Evolutionary conservation across 306 rosid genomes (phyloP), one percentile per base, ranked within the genome.

Genomic region (Castanospermum australe): DNA sequence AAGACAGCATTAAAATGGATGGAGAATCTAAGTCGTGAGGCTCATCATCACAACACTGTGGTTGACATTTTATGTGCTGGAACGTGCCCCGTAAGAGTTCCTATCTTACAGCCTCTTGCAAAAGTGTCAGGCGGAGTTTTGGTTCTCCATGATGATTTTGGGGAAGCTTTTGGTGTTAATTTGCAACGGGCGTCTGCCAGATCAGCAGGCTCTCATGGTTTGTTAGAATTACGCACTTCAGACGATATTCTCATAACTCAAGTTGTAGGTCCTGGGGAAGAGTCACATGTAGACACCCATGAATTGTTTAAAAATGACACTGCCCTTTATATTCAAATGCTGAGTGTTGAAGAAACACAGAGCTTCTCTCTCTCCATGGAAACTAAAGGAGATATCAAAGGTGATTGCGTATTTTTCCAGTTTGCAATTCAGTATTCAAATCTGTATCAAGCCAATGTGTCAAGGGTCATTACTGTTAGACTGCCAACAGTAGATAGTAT

Each of bases 81-180:
- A 77, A 87, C 89, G 6, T 90, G 95, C 89, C 92, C 95, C 12
- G 87, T 88, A 42, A 88, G 95, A 81, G 89, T 90, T 77, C 90
- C 95, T 79, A 79, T 90, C 32, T 76, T 90, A 83, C 95, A 88
- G 82, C 95, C 95, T 77, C 91, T 90, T 52, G 90, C 91, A 70
- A 88, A 90, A 79, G 87, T 90, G 45, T 88, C 95, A 8, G 95
- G 95, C 32, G 95, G 95, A 15, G 88, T 90, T 76, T 81, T 90
- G 71, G 84, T 88, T 77, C 92, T 90, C 79, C 95, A 90, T 66
- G 95, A 90, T 36, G 92, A 90, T 85, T 90, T 90, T 63, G 95
- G 95, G 25, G 95, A 90, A 84, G 95, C 95, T 63, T 90, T 90
- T 82, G 95, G 95, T 33, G 92, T 90, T 67, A 90, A 90, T 88